These are phyloP conservation scores for Neofusicoccum sp. DNA, from an alignment of 2,329 filamentous ascomycete species.

Conservation along the genomic window DNA sequence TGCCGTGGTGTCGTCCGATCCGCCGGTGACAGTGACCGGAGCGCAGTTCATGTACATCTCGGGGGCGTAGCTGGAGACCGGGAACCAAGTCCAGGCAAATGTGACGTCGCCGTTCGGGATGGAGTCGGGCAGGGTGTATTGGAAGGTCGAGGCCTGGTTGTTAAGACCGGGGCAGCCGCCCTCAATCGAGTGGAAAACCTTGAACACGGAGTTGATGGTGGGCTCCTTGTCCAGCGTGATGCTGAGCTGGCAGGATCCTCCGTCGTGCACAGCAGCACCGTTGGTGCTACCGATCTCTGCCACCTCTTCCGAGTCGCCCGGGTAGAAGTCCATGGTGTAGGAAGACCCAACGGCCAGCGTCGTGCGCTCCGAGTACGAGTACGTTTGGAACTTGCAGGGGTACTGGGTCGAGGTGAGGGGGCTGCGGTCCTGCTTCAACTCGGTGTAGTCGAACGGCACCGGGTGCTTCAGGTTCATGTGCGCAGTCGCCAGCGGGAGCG, in stretches of 20 bases:
- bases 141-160: constrained; percentile 62
- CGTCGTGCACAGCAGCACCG: constrained; percentile 81
- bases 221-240: constrained; percentile 67
- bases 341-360: constrained; percentile 57
- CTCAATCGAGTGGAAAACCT: constrained; percentile 86
- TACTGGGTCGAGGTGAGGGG: constrained; percentile 6
- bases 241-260: constrained; percentile 86
- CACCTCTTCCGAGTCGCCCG: neutral
- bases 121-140: constrained; percentile 71
- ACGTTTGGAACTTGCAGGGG: constrained; percentile 14
- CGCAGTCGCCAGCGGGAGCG: neutral
- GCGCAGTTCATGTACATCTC: constrained; percentile 99
- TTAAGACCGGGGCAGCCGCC: constrained; percentile 77
- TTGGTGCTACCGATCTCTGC: constrained; percentile 10
- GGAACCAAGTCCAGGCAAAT: constrained; percentile 93
- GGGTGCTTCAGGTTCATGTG: constrained; percentile 17
- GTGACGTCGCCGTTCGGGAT: constrained; percentile 77
- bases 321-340: constrained; percentile 63
- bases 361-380: constrained; percentile 5
- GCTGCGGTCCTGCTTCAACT: constrained; percentile 11
- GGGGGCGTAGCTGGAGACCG: constrained; percentile 73
- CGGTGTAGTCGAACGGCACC: neutral
- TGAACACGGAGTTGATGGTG: constrained; percentile 65
- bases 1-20: constrained; percentile 54
- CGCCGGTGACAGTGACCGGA: constrained; percentile 65